phyloP scores from a whole-genome alignment of 192 early-diverging fungal genomes.

The Rhizoclosmatium globosum region DNA sequence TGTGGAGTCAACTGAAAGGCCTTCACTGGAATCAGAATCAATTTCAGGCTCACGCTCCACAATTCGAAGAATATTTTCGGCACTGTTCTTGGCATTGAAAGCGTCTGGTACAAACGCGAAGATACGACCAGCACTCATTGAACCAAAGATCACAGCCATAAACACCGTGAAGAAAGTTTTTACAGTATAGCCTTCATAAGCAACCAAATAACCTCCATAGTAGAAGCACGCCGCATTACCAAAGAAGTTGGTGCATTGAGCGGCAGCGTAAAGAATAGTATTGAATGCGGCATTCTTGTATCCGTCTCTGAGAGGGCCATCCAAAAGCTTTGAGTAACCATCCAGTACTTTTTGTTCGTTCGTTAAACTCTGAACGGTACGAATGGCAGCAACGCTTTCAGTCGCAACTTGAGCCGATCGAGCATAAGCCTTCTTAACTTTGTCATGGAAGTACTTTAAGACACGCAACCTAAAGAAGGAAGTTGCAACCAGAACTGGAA shows the following conservation, averaged over 20 bases:
- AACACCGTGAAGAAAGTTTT: constrained; percentile 54
- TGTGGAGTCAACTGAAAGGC: background rate
- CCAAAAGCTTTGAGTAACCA: constrained; percentile 68
- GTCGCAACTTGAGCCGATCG: constrained; percentile 73
- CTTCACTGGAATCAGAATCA: constrained; percentile 52
- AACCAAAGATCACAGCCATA: constrained; percentile 64
- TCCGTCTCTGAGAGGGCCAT: constrained; percentile 73
- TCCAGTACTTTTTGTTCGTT: constrained; percentile 72
- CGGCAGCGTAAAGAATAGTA: constrained; percentile 76
- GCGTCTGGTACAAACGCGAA: constrained; percentile 74
- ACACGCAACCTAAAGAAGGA: constrained; percentile 67
- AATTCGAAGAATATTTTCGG: constrained; percentile 73
- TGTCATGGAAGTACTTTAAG: constrained; percentile 64
- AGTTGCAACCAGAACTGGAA: constrained; percentile 74
- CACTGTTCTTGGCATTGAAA: constrained; percentile 82
- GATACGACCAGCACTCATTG: constrained; percentile 81
- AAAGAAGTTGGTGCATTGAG: constrained; percentile 75
- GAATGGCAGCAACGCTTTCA: constrained; percentile 84
- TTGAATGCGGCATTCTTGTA: constrained; percentile 68
- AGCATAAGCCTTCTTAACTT: constrained; percentile 72
- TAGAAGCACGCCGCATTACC: constrained; percentile 84
- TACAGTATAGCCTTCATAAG: constrained; percentile 51
- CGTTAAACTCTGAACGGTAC: constrained; percentile 82
- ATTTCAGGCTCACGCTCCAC: constrained; percentile 77
- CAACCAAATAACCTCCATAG: constrained; percentile 76